phyloP scores from a whole-genome alignment of 306 rosid genomes.

The Prunus salicina region DNA sequence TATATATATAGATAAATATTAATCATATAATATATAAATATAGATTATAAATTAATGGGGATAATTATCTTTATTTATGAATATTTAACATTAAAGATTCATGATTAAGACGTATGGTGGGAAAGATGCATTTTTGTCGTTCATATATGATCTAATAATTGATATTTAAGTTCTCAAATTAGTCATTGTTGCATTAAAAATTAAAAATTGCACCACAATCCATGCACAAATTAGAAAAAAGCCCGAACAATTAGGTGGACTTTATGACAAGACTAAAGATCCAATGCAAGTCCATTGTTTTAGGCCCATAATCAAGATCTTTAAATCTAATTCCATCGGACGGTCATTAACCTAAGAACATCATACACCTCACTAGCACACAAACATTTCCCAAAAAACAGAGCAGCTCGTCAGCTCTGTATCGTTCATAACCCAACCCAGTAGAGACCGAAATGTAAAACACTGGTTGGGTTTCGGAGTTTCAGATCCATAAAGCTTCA shows the following conservation, averaged over 20 bases:
- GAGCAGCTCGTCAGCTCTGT: neutral
- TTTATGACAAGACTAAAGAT: neutral
- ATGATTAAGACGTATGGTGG: neutral
- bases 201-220: no score
- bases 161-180: no score
- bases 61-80: neutral
- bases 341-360: neutral
- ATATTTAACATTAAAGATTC: neutral
- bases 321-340: neutral
- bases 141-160: no score
- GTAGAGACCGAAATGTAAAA: neutral
- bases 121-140: neutral
- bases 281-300: neutral
- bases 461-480: neutral
- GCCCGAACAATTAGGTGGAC: neutral
- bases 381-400: neutral
- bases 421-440: neutral
- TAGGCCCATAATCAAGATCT: neutral
- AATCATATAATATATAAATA: no score
- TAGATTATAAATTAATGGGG: no score
- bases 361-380: neutral
- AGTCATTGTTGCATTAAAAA: no score
- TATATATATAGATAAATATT: no score
- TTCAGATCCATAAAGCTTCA: constrained; percentile 7
- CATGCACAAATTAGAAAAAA: no score